Evolutionary conservation across 805 yeast species (phyloP), one percentile per base, ranked within the genome.

Genomic region (Candida xyloterini): DNA sequence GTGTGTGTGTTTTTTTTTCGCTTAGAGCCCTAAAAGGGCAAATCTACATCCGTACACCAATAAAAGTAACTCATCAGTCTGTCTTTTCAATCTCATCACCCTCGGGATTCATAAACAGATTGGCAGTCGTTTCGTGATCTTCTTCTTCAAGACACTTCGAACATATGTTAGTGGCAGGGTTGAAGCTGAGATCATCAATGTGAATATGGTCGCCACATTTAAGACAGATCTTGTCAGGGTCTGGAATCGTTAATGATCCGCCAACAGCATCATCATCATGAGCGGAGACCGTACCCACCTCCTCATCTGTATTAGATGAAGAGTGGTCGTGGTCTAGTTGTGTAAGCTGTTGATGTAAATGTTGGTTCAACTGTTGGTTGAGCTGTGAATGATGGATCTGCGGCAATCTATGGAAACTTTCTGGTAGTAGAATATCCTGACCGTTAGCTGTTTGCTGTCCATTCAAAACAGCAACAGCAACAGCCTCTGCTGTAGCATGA

Each of bases 351-450:
- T 50, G 53, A 35, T 48, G 55, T 28, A 53, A 30, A 20, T 58
- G 60, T 32, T 57, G 62, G 29, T 53, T 56, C 27, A 59, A 45
- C 35, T 59, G 63, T 30, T 56, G 62, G 31, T 59, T 57, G 14
- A 59, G 42, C 35, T 58, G 63, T 1, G 59, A 46, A 42, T 57
- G 59, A 35, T 56, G 60, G 7, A 53, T 52, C 8, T 47, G 56
- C 7, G 56, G 46, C 10, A 43, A 26, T 10, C 40, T 33, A 10
- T 37, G 44, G 35, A 44, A 44, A 27, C 33, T 43, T 2, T 41
- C 48, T 9, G 44, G 30, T 6, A 48, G 44, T 7, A 48, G 34
- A 15, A 47, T 39, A 10, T 40, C 52, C 30, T 36, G 43, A 28
- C 39, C 35, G 22, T 39, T 35, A 5, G 34, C 38, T 27, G 42